Base-by-base conservation (phyloP, 495 filamentous ascomycete genomes). In the Cercophora samala region DNA sequence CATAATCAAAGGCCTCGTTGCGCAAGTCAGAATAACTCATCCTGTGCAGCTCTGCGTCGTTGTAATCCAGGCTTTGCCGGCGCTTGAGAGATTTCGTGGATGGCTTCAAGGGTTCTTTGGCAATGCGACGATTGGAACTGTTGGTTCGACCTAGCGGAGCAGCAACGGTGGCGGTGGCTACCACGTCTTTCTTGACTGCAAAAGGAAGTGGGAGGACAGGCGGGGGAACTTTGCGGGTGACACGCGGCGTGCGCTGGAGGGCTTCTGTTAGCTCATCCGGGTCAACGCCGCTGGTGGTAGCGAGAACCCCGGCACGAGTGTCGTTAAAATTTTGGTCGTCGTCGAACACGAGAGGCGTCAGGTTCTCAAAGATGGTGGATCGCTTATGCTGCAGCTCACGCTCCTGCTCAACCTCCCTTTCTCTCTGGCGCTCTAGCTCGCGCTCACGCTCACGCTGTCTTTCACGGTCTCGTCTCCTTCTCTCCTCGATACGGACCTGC, bases 21-120 rank as follows among this genome's bases (percentile, higher is more conserved):
- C 78, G 82, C 1, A 91, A 76, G 22, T 84, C 79, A 0, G 78
- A 62, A 70, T 85, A 90, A 37, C 74, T 77, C 84, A 85, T 89
- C 18, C 69, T 64, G 65, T 82, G 80, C 18, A 89, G 71, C 58
- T 80, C 73, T 18, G 79, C 77, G 65, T 81, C 79, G 63, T 84
- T 79, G 71, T 88, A 87, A 71, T 89, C 87, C 72, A 75, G 67
- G 66, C 78, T 77, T 29, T 72, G 71, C 19, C 69, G 74, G 25
- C 80, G 79, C 58, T 82, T 82, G 37, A 73, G 65, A 13, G 73
- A 72, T n/a, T 64, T 63, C 24, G 63, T 9, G 25, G 19, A 25
- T 13, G 53, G 53, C 22, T 56, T 19, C n/a, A 9, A 5, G 15
- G 68, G 64, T 15, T 69, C 66, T 52, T 75, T 74, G 58, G 74